Evolutionary conservation across 2,329 filamentous ascomycete species (phyloP).

Genomic region (Tolypocladium ovalisporum): DNA sequence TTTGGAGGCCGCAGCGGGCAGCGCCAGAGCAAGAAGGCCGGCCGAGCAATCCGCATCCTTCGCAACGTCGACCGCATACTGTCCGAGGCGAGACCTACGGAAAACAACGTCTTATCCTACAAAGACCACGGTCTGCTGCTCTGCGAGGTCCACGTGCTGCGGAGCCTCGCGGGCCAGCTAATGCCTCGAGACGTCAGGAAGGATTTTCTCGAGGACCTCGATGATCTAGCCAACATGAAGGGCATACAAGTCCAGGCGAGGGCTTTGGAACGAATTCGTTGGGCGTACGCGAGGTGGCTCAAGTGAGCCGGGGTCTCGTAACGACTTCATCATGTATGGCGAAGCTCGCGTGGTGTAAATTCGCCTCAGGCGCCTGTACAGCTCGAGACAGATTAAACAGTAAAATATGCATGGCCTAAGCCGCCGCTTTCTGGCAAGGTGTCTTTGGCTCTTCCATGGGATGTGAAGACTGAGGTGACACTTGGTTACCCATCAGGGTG

Average conservation of each 20-base stretch:
- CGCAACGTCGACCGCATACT: conserved; percentile 81
- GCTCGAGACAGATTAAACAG: neutral
- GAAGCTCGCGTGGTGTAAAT: neutral
- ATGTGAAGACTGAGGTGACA: neutral
- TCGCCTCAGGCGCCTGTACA: neutral
- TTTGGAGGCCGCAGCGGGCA: conserved; percentile 63
- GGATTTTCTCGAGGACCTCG: conserved; percentile 82
- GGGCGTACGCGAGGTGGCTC: conserved; percentile 79
- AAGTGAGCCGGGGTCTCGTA: conserved; percentile 14
- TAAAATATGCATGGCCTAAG: neutral
- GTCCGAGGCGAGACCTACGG: conserved; percentile 54
- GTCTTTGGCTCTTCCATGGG: neutral
- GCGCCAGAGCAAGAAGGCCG: conserved; percentile 51
- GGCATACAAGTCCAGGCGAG: conserved; percentile 69
- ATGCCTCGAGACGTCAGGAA: conserved; percentile 66
- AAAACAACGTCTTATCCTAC: conserved; percentile 70
- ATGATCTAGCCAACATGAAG: conserved; percentile 74
- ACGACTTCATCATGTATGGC: neutral
- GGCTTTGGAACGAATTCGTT: conserved; percentile 74
- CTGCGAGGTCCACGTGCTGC: conserved; percentile 78
- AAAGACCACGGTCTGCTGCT: conserved; percentile 86
- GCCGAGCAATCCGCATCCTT: conserved; percentile 64
- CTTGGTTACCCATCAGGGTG: neutral
- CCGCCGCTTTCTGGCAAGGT: neutral
- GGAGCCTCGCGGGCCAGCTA: conserved; percentile 46